Base-by-base conservation (phyloP, 106 monocot species). In the Acorus gramineus region DNA sequence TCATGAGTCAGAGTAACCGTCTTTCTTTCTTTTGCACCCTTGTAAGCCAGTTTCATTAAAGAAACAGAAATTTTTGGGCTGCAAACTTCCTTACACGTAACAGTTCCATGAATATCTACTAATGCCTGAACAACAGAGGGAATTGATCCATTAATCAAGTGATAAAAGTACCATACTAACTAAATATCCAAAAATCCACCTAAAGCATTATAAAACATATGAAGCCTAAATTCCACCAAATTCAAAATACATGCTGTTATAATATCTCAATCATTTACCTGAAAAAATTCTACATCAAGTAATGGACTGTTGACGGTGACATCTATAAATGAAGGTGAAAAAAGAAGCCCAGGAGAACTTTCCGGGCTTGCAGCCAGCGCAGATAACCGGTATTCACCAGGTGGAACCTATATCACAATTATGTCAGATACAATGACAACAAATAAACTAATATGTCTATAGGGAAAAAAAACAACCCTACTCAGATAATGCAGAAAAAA, bases 381-480 rank as follows among this genome's bases (percentile, higher is more conserved):
- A 75, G 98, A 91, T 68, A 98, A 62, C 44, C 79, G 87, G 28
- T 98, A 98, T 50, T 98, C 92, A 49, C 92, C 88, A 65, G 90
- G 71, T 74, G 82, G 76, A 62, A 96, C 87, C 90, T 86, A 59
- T 51, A 54, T 3, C 10, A 58, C 4, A 52, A 13, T 46, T 28
- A 28, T 28, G 28, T 28, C 28, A 28, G 28, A 28, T 28, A 28
- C 28, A 28, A 28, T 28, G 28, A 28, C 28, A 28, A 28, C 28
- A 28, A 28, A 28, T 28, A 28, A 28, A 28, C 28, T 28, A 28
- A 28, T 28, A 28, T 28, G 28, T 1, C 28, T 28, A 28, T 28
- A 28, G 28, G 28, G 28, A 28, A 28, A 28, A 28, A 28, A 28
- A 28, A 28, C 28, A 28, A 28, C 28, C 28, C 28, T 28, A 28